Evolutionary conservation across 116 monocot genomes (phyloP).

Genomic region (Phalaenopsis hybrid): DNA sequence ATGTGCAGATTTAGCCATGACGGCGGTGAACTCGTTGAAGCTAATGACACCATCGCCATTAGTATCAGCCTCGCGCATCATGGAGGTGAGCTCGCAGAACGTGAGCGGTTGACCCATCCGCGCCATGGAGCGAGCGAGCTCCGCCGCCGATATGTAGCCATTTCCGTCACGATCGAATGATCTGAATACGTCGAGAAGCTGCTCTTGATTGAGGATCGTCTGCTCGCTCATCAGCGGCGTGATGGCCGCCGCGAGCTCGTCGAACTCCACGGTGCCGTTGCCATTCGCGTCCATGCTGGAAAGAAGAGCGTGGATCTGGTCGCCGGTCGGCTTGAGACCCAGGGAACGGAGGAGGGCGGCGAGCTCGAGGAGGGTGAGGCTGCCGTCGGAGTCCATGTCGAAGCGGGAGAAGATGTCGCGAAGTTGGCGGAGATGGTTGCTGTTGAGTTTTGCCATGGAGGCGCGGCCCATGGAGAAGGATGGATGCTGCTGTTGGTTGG

Average conservation of each 20-base stretch:
- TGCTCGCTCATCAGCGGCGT: slow-evolving; percentile 23
- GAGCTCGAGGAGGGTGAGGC: slow-evolving; percentile 26
- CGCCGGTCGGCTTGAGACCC: slow-evolving; percentile 14
- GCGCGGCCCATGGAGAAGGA: slow-evolving; percentile 7
- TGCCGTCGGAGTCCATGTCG: slow-evolving; percentile 27
- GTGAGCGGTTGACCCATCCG: slow-evolving; percentile 22
- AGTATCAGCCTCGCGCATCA: slow-evolving; percentile 22
- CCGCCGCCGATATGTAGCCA: slow-evolving; percentile 27
- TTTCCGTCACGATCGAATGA: slow-evolving; percentile 30
- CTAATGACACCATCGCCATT: slow-evolving; percentile 25
- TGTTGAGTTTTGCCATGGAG: slow-evolving; percentile 7
- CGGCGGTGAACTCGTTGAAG: slow-evolving; percentile 21
- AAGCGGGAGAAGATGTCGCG: slow-evolving; percentile 24
- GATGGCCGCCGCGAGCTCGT: slow-evolving; percentile 21
- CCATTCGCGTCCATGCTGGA: slow-evolving; percentile 24
- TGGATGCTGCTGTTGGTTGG: background rate
- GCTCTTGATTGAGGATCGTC: slow-evolving; percentile 21
- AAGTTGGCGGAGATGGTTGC: slow-evolving; percentile 15
- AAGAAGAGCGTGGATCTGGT: slow-evolving; percentile 27
- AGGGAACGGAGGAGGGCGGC: slow-evolving; percentile 26
- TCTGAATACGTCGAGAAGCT: slow-evolving; percentile 17
- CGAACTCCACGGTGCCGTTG: slow-evolving; percentile 26
- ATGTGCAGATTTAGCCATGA: slow-evolving; percentile 23
- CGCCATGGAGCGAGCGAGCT: slow-evolving; percentile 27
- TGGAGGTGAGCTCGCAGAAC: slow-evolving; percentile 18